Evolutionary conservation across 768 basidiomycete species (phyloP).

Genomic region (Exidia glandulosa): DNA sequence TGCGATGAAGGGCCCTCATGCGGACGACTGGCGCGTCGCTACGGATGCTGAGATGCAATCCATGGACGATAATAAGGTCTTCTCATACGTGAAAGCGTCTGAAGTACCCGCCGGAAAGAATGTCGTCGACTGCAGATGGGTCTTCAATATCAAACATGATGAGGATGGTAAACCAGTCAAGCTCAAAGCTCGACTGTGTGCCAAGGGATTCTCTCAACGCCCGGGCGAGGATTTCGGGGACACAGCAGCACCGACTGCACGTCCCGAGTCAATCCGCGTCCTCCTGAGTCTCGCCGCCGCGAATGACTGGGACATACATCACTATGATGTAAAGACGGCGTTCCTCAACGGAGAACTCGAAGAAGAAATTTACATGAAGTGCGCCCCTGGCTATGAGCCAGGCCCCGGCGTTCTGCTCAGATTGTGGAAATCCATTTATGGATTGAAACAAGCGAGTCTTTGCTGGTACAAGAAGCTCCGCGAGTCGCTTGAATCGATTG

Average conservation of each 20-base stretch:
- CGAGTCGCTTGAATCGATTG: too few species aligned
- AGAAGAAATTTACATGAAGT: constrained; percentile 2
- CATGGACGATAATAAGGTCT: not conserved
- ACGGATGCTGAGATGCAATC: not conserved
- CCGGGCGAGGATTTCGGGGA: not conserved
- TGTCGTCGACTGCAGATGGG: not conserved
- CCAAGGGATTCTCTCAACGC: not conserved
- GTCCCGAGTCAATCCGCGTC: not conserved
- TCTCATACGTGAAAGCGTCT: not conserved
- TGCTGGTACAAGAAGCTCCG: too few species aligned
- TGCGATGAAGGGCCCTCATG: not conserved
- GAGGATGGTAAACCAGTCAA: not conserved
- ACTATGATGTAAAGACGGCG: constrained; percentile 5
- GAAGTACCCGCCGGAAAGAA: not conserved
- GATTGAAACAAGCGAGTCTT: too few species aligned
- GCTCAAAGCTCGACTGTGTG: not conserved
- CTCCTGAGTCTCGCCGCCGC: not conserved
- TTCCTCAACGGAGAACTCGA: constrained; percentile 1
- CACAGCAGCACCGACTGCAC: not conserved
- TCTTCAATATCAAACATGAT: not conserved
- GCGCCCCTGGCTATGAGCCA: not conserved
- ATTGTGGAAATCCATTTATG: too few species aligned
- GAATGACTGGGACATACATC: not conserved
- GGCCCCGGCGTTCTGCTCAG: too few species aligned
- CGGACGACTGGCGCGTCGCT: not conserved